phyloP scores from a whole-genome alignment of 176 grass and related monocot genomes.

The Typha latifolia region DNA sequence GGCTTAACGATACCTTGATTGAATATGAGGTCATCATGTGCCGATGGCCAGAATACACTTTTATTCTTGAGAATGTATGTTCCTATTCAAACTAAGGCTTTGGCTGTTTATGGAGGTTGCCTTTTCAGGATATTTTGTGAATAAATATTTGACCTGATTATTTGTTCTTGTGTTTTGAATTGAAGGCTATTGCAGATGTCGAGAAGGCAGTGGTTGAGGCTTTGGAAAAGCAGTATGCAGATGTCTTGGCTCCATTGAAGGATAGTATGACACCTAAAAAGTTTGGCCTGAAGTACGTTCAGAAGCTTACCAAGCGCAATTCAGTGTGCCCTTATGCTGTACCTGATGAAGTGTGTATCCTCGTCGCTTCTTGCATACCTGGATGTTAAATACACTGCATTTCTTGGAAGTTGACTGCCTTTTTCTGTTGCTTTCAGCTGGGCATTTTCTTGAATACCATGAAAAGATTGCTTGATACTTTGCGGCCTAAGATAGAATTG shows the following conservation, averaged over 20 bases:
- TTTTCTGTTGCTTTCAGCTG: slow-evolving; percentile 40
- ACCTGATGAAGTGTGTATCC: slow-evolving; percentile 67
- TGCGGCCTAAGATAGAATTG: slow-evolving; percentile 66
- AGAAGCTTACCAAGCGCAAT: slow-evolving; percentile 91
- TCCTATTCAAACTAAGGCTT: slow-evolving; percentile 8
- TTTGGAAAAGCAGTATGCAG: slow-evolving; percentile 82
- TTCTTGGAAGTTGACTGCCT: background rate
- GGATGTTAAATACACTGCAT: background rate
- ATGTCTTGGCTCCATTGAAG: slow-evolving; percentile 82
- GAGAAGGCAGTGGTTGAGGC: slow-evolving; percentile 82
- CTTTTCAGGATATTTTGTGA: slow-evolving; percentile 11
- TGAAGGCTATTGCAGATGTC: slow-evolving; percentile 98
- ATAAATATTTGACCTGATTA: slow-evolving; percentile 9
- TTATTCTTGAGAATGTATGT: slow-evolving; percentile 94
- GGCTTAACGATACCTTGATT: slow-evolving; percentile 63
- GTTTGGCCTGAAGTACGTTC: slow-evolving; percentile 90
- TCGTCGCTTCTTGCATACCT: slow-evolving; percentile 4
- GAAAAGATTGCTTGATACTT: slow-evolving; percentile 83
- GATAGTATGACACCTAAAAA: slow-evolving; percentile 87
- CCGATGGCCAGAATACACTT: slow-evolving; percentile 95
- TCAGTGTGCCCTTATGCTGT: slow-evolving; percentile 59
- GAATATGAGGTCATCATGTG: slow-evolving; percentile 98
- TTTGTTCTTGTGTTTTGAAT: slow-evolving; percentile 31
- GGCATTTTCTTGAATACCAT: slow-evolving; percentile 96
- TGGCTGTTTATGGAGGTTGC: background rate